phyloP scores from a whole-genome alignment of 2,329 filamentous ascomycete genomes.

The Penicillium sp. region DNA sequence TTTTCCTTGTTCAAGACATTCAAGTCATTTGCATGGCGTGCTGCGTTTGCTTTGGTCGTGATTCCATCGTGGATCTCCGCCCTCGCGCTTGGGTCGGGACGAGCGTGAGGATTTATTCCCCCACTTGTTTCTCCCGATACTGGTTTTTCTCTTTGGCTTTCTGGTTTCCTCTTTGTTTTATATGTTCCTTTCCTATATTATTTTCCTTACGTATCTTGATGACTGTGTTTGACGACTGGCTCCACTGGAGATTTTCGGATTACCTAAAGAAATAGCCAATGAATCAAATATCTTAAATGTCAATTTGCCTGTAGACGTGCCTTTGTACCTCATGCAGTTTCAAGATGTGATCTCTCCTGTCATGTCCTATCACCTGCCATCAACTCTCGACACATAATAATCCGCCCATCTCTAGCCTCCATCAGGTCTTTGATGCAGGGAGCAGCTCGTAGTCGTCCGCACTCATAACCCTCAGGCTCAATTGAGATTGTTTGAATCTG shows the following conservation, averaged over 20 bases:
- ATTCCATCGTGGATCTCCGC: constrained; percentile 14
- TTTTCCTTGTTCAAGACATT: constrained; percentile 25
- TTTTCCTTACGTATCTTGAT: constrained; percentile 9
- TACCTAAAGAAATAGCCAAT: constrained; percentile 22
- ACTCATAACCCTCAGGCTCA: too few species aligned
- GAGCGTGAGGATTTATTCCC: constrained; percentile 19
- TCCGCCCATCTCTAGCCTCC: too few species aligned
- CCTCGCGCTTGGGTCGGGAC: constrained; percentile 24
- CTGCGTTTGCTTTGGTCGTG: constrained; percentile 24
- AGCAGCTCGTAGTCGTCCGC: too few species aligned
- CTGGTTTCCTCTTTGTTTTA: constrained; percentile 1
- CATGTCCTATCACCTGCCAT: too few species aligned
- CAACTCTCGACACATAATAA: too few species aligned
- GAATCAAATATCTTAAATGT: constrained; percentile 13
- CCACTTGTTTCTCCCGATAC: constrained; percentile 17
- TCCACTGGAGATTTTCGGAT: constrained; percentile 18
- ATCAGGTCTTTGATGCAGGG: too few species aligned
- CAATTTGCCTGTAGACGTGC: too few species aligned
- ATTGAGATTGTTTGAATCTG: too few species aligned
- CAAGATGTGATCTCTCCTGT: too few species aligned
- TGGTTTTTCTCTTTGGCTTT: constrained; percentile 7
- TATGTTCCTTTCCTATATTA: constrained; percentile 7
- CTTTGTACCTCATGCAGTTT: too few species aligned
- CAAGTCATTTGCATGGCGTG: constrained; percentile 36
- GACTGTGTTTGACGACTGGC: constrained; percentile 15